Conservation (phyloP, 2,329 filamentous ascomycete genomes). For the Neopestalotiopsis rosae region DNA sequence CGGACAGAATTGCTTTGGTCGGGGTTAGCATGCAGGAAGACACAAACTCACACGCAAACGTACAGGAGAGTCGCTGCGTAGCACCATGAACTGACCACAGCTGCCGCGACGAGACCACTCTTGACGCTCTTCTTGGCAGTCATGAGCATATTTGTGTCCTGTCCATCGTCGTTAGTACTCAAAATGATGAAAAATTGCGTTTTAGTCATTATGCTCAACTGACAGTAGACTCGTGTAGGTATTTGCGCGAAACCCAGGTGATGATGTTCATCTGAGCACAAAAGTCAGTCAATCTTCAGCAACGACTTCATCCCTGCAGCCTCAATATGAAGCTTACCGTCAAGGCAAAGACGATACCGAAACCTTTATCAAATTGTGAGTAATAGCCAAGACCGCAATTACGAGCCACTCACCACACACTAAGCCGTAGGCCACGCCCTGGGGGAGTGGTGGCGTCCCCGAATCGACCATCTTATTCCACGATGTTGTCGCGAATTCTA, state of each 20-base stretch:
- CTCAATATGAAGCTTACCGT: neutral
- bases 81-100: conserved; percentile 20
- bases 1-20: conserved; percentile 1
- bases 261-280: conserved; percentile 19
- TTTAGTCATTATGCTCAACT: neutral
- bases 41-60: neutral
- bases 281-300: neutral
- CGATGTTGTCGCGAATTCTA: too few relatives aligned
- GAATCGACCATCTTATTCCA: conserved; percentile 11
- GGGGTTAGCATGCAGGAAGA: neutral
- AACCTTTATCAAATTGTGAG: conserved; percentile 1
- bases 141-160: conserved; percentile 23
- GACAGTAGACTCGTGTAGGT: conserved; percentile 19
- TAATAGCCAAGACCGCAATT: neutral
- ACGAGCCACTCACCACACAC: conserved; percentile 13
- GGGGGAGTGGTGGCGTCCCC: conserved; percentile 18
- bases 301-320: neutral
- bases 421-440: conserved; percentile 20
- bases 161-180: neutral
- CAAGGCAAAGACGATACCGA: conserved; percentile 22
- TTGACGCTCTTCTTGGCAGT: conserved; percentile 23
- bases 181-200: too few relatives aligned
- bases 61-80: conserved; percentile 19
- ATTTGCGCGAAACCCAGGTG: conserved; percentile 21
- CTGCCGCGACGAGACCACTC: conserved; percentile 19